Evolutionary conservation across 23 red algal species (phyloP), one percentile per base, ranked within the genome.

Genomic region (Gracilaria vermiculophylla): DNA sequence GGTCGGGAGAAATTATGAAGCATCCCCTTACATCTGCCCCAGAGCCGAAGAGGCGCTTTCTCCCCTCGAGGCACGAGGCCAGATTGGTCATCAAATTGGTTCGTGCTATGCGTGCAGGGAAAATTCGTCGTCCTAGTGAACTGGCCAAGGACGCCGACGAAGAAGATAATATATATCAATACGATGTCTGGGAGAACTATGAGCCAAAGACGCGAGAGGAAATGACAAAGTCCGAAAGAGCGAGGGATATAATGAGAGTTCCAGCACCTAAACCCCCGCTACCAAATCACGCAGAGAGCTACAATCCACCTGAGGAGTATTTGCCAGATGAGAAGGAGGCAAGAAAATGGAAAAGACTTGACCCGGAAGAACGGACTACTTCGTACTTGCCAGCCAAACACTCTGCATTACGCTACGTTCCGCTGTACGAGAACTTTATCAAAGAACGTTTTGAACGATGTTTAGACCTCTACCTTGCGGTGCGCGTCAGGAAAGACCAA

Each of bases 401-500:
- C 42, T 69, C 61, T 16, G 70, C 92, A 34, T 70, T 98, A 43
- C 88, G 96, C 36, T 78, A 94, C 53, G 96, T 98, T 57, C 96
- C 96, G 0, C 45, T 80, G 20, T 98, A 98, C 62, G 77, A 69
- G 5, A 57, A 62, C 20, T 83, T 86, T 73, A 36, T 98, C 61
- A 61, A 79, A 19, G 96, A 98, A 41, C 91, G 90, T 19, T 98
- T 95, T 78, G 88, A 98, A 62, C 92, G 96, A 51, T 98, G 96
- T 61, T 55, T 98, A 15, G 96, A 98, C 78, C 85, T 98, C 17
- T 98, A 98, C 28, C 74, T 93, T 35, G 92, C 91, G 10, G 85
- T 91, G 34, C 82, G 96, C 14, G 82, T 95, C 27, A 78, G 53
- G 15, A 80, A 56, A 25, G 43, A 61, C 25, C 78, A 73, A 62